phyloP scores from a whole-genome alignment of 2,329 filamentous ascomycete species.

The Dichotomopilus funicola region DNA sequence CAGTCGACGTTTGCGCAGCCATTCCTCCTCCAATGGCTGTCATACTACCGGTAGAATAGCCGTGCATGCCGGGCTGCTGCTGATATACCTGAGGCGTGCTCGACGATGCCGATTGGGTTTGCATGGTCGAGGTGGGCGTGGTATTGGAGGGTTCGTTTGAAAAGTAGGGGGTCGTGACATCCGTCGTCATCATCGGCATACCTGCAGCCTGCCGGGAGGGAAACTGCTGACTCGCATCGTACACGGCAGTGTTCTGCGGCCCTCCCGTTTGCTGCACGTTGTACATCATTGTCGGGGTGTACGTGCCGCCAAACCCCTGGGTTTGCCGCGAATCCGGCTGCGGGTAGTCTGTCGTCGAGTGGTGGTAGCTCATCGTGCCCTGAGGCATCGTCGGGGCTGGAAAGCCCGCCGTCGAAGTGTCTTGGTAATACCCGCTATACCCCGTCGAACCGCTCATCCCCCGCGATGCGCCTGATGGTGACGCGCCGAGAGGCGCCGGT shows the following conservation, averaged over 20 bases:
- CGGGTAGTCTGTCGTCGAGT: constrained; percentile 51
- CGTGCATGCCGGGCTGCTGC: constrained; percentile 52
- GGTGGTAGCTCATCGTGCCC: constrained; percentile 49
- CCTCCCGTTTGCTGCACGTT: constrained; percentile 58
- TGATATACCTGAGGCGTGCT: constrained; percentile 57
- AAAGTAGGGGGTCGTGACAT: constrained; percentile 71
- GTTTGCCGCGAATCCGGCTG: constrained; percentile 51
- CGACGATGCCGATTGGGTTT: constrained; percentile 42
- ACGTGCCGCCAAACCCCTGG: constrained; percentile 47
- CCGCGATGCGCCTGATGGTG: constrained; percentile 38
- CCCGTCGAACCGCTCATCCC: constrained; percentile 50
- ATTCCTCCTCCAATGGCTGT: constrained; percentile 41
- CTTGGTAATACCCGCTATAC: constrained; percentile 55
- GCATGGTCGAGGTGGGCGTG: constrained; percentile 49
- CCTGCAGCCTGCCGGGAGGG: constrained; percentile 67
- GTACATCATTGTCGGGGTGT: constrained; percentile 69
- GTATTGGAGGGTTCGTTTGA: constrained; percentile 57
- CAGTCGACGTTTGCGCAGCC: constrained; percentile 33
- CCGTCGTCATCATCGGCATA: constrained; percentile 64
- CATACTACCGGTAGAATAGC: constrained; percentile 42
- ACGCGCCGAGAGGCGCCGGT: constrained; percentile 43
- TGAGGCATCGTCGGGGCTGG: constrained; percentile 50
- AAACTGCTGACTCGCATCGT: constrained; percentile 72
- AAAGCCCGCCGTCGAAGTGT: constrained; percentile 43
- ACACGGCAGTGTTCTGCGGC: constrained; percentile 54